phyloP scores from a whole-genome alignment of 2,329 filamentous ascomycete genomes.

The Trichoderma koningii region DNA sequence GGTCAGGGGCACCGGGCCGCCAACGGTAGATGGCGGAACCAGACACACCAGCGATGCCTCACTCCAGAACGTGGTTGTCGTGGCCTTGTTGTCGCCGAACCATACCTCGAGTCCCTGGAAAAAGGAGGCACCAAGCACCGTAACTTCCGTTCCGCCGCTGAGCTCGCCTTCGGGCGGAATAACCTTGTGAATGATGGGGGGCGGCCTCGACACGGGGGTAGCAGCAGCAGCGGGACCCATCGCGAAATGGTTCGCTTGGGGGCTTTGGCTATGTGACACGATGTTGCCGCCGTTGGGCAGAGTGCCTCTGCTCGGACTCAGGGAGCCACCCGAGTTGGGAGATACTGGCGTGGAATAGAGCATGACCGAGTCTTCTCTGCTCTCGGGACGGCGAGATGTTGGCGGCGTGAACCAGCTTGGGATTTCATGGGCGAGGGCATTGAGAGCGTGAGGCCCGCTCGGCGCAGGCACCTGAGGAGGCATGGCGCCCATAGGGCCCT shows the following conservation, averaged over 20 bases:
- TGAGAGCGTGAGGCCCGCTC: constrained; percentile 67
- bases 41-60: constrained; percentile 78
- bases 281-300: constrained; percentile 51
- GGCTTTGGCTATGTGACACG: constrained; percentile 47
- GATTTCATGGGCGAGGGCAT: constrained; percentile 57
- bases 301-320: constrained; percentile 61
- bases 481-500: constrained; percentile 50
- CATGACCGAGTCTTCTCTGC: constrained; percentile 60
- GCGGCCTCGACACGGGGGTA: constrained; percentile 39
- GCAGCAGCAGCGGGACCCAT: constrained; percentile 53
- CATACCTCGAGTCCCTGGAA: constrained; percentile 76
- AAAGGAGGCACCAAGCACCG: constrained; percentile 78
- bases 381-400: constrained; percentile 57
- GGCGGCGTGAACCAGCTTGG: constrained; percentile 56
- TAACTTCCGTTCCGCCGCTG: constrained; percentile 83
- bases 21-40: constrained; percentile 67
- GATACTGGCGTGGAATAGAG: constrained; percentile 74
- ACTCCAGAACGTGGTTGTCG: constrained; percentile 79
- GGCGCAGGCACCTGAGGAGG: constrained; percentile 48
- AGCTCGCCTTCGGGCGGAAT: constrained; percentile 82
- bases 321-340: constrained; percentile 73
- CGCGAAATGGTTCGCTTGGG: constrained; percentile 53
- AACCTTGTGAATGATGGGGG: constrained; percentile 73
- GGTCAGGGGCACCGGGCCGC: constrained; percentile 70
- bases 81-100: constrained; percentile 68